phyloP scores from a whole-genome alignment of 2,329 filamentous ascomycete species.

The Phialemonium atrogriseum region DNA sequence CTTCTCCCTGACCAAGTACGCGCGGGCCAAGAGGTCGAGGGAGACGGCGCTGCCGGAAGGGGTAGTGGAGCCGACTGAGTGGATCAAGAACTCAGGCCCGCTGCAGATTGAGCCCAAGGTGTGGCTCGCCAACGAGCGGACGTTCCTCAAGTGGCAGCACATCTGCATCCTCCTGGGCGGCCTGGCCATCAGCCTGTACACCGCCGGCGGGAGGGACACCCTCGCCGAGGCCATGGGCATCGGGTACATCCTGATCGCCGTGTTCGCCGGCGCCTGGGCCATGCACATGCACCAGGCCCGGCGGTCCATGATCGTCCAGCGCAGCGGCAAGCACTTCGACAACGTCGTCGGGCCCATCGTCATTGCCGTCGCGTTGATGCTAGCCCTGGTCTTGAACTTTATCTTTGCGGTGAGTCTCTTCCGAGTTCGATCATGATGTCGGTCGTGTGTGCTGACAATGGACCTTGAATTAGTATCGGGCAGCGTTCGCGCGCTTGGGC shows the following conservation, averaged over 20 bases:
- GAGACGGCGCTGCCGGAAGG: slow-evolving; percentile 65
- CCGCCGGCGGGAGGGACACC: slow-evolving; percentile 73
- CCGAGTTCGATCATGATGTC: too few species aligned
- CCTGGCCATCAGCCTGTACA: slow-evolving; percentile 77
- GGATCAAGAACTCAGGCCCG: slow-evolving; percentile 92
- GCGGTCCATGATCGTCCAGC: slow-evolving; percentile 68
- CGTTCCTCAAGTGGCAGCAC: slow-evolving; percentile 98
- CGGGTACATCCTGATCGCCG: slow-evolving; percentile 71
- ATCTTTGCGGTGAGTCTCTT: slow-evolving; percentile 61
- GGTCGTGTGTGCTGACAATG: too few species aligned
- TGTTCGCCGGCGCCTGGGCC: slow-evolving; percentile 82
- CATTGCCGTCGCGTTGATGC: slow-evolving; percentile 69
- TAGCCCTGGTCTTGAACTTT: slow-evolving; percentile 81
- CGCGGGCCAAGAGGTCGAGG: slow-evolving; percentile 42
- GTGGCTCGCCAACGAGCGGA: slow-evolving; percentile 97
- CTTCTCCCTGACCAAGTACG: slow-evolving; percentile 78
- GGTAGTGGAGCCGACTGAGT: slow-evolving; percentile 73
- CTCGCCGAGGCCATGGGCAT: slow-evolving; percentile 73
- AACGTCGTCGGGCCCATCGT: slow-evolving; percentile 77
- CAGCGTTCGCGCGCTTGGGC: too few species aligned
- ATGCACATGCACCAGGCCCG: slow-evolving; percentile 74
- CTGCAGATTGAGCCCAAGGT: slow-evolving; percentile 95
- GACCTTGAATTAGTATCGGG: too few species aligned
- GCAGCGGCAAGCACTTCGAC: slow-evolving; percentile 91
- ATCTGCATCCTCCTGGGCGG: slow-evolving; percentile 81